Evolutionary conservation across 371 early-diverging fungal species (phyloP).

Genomic region (Rhizoclosmatium hyalinum): DNA sequence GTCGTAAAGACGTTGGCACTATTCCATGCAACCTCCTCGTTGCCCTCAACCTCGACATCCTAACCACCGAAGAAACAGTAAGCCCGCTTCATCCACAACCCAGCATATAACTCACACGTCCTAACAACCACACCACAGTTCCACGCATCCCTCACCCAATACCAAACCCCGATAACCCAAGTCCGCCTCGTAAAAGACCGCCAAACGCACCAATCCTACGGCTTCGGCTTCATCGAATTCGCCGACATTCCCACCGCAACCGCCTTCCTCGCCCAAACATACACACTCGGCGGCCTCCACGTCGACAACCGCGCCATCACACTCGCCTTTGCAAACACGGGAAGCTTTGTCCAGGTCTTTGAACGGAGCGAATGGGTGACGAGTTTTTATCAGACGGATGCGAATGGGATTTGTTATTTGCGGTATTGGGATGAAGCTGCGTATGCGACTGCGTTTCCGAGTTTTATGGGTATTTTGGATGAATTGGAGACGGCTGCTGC

Average conservation of each 20-base stretch:
- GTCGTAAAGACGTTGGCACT: slow-evolving; percentile 54
- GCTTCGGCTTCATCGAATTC: slow-evolving; percentile 68
- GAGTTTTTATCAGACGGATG: slow-evolving; percentile 42
- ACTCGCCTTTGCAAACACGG: slow-evolving; percentile 55
- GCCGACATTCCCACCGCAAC: slow-evolving; percentile 35
- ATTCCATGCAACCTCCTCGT: slow-evolving; percentile 52
- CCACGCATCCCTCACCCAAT: not conserved
- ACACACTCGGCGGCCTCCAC: slow-evolving; percentile 23
- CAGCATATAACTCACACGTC: not conserved
- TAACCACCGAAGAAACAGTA: slow-evolving; percentile 64
- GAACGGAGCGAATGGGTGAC: slow-evolving; percentile 53
- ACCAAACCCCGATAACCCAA: slow-evolving; percentile 28
- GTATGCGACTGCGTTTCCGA: slow-evolving; percentile 38
- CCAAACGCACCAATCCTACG: slow-evolving; percentile 60
- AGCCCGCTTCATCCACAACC: not conserved
- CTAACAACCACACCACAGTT: not conserved
- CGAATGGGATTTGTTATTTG: slow-evolving; percentile 17
- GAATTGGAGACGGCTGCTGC: slow-evolving; percentile 3
- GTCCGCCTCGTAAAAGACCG: slow-evolving; percentile 62
- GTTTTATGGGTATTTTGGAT: not conserved
- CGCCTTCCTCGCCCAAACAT: slow-evolving; percentile 15
- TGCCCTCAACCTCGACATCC: slow-evolving; percentile 58
- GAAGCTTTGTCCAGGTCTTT: slow-evolving; percentile 63
- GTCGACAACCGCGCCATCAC: slow-evolving; percentile 51
- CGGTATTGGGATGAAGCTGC: slow-evolving; percentile 65